These are phyloP conservation scores for Dalechampia spathulata DNA, from an alignment of 441 rosid genomes.

Conservation along the genomic window DNA sequence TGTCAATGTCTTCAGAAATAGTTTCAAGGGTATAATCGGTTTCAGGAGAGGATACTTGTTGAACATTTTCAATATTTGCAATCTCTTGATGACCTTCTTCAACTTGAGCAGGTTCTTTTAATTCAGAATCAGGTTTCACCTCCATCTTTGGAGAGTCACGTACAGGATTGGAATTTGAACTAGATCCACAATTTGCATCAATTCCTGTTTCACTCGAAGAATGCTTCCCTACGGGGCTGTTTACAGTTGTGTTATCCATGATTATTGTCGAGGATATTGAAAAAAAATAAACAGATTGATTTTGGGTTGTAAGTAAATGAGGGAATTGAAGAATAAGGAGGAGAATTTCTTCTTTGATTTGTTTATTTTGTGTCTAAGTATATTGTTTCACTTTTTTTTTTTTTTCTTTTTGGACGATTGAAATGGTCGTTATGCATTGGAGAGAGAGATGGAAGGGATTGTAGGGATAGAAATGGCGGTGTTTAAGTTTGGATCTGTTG, in stretches of 20 bases:
- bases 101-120: neutral
- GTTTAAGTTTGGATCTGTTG: neutral
- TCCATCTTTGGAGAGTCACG: neutral
- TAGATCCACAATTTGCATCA: neutral
- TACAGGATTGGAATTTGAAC: neutral
- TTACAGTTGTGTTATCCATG: neutral
- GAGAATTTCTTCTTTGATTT: neutral
- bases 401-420: neutral
- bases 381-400: too few species aligned
- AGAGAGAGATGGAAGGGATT: neutral
- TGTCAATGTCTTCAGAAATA: slow-evolving; percentile 44
- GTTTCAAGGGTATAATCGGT: slow-evolving; percentile 23
- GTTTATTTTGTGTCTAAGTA: too few species aligned
- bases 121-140: neutral
- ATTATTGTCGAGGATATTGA: neutral
- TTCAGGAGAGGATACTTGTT: slow-evolving; percentile 21
- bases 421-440: neutral
- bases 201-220: neutral
- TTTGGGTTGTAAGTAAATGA: neutral
- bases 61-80: slow-evolving; percentile 1
- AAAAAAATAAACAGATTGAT: neutral
- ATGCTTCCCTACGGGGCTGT: neutral
- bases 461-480: neutral
- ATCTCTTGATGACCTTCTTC: neutral
- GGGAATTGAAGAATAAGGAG: neutral